phyloP scores from a whole-genome alignment of 2,329 filamentous ascomycete genomes.

The Zymoseptoria tritici region DNA sequence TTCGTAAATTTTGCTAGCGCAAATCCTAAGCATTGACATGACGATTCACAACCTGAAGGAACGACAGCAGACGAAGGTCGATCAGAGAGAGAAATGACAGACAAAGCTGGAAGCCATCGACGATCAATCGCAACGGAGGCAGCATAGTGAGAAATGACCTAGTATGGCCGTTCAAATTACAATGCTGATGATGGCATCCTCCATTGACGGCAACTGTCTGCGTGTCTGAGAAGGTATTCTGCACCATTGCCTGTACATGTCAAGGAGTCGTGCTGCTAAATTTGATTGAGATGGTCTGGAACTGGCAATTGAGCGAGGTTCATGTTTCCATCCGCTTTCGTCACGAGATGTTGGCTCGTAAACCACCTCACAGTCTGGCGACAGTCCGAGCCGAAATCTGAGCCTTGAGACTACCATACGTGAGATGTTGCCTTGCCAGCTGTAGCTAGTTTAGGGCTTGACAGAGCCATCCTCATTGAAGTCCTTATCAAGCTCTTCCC shows the following conservation, averaged over 20 bases:
- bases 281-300: not conserved
- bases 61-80: not conserved
- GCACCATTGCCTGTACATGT: not conserved
- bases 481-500: conserved; percentile 46
- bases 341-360: not conserved
- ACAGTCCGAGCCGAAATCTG: not conserved
- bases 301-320: not conserved
- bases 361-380: too few species aligned
- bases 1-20: not conserved
- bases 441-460: not conserved
- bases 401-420: not conserved
- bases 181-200: not conserved
- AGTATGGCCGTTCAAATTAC: not conserved
- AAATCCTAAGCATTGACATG: not conserved
- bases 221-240: not conserved
- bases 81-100: not conserved
- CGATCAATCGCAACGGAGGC: not conserved
- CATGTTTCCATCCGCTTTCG: too few species aligned
- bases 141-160: not conserved
- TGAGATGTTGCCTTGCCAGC: not conserved
- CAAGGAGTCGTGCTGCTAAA: not conserved
- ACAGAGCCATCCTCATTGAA: conserved; percentile 7
- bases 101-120: not conserved
- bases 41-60: not conserved
- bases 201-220: not conserved